A percentile compares a stretch with the other conserved stretches of the same genome.
Conservation (phyloP, 2,329 filamentous ascomycete genomes). For the Cladosporium velox region DNA sequence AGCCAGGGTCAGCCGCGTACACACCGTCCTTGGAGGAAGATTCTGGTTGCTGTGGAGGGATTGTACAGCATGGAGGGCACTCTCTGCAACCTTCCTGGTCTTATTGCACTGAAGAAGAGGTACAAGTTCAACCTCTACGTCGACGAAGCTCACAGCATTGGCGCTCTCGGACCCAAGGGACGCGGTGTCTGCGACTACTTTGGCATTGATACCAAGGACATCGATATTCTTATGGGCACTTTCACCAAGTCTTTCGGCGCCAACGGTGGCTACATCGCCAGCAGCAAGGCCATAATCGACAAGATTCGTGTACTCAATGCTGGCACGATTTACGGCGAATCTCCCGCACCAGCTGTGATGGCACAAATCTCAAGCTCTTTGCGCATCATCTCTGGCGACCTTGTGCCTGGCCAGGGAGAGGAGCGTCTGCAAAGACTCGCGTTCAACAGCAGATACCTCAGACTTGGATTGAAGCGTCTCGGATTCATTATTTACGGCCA, state of each 20-base stretch:
- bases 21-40: conserved; percentile 99
- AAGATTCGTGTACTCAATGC: conserved; percentile 86
- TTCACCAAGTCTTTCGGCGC: conserved; percentile 98
- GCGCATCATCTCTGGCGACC: conserved; percentile 83
- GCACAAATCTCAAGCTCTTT: conserved; percentile 88
- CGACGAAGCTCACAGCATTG: conserved; percentile 95
- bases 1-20: conserved; percentile 96
- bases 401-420: conserved; percentile 87
- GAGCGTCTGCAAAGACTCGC: conserved; percentile 93
- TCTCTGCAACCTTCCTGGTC: conserved; percentile 93
- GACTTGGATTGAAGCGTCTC: conserved; percentile 91
- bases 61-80: conserved; percentile 99
- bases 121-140: conserved; percentile 98
- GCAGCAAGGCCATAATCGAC: conserved; percentile 86
- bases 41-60: conserved; percentile 91
- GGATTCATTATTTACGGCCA: conserved; percentile 97
- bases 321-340: conserved; percentile 82
- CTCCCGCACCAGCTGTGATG: conserved; percentile 82
- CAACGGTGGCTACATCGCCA: conserved; percentile 93
- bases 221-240: conserved; percentile 97
- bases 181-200: conserved; percentile 98
- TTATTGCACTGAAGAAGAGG: conserved; percentile 83
- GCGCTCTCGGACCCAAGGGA: conserved; percentile 83
- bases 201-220: conserved; percentile 78
- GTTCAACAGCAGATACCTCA: conserved; percentile 98